Evolutionary conservation across 2,329 filamentous ascomycete genomes (phyloP).

Genomic region (Aspergillus sp.): DNA sequence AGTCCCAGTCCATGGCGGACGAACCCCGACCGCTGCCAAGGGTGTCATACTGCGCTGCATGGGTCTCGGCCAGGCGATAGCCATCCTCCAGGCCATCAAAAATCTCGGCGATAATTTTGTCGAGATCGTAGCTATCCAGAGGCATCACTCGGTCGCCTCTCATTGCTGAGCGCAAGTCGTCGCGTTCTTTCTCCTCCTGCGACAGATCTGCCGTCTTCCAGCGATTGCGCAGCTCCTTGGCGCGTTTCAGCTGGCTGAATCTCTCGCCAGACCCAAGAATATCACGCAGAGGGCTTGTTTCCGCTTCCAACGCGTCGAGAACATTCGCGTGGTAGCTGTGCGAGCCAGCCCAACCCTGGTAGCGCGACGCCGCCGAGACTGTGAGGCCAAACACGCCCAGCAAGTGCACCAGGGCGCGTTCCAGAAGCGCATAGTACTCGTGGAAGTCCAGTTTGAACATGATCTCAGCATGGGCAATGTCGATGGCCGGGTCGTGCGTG

Average conservation of each 20-base stretch:
- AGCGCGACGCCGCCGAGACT: constrained; percentile 40
- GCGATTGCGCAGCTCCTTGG: constrained; percentile 69
- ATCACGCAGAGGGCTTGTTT: constrained; percentile 55
- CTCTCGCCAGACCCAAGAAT: constrained; percentile 58
- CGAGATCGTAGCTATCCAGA: constrained; percentile 62
- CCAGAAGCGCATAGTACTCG: constrained; percentile 72
- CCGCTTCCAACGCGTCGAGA: constrained; percentile 60
- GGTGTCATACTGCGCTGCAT: constrained; percentile 37
- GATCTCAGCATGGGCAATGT: constrained; percentile 50
- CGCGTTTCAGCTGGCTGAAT: constrained; percentile 59
- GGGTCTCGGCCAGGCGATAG: constrained; percentile 52
- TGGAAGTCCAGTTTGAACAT: constrained; percentile 80
- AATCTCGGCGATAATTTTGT: constrained; percentile 58
- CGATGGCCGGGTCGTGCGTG: constrained; percentile 21
- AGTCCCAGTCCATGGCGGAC: constrained; percentile 58
- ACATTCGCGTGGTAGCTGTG: constrained; percentile 72
- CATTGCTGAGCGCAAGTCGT: constrained; percentile 17
- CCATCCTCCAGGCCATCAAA: constrained; percentile 61
- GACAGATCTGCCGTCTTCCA: constrained; percentile 68
- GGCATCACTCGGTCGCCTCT: constrained; percentile 30
- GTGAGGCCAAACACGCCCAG: constrained; percentile 63
- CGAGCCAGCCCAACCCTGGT: constrained; percentile 24
- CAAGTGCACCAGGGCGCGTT: constrained; percentile 67
- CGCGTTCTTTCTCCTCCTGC: constrained; percentile 22
- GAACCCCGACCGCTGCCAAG: constrained; percentile 6